Conservation (phyloP, 352 stramenopile genomes). For the Phytophthora pseudosyringae region DNA sequence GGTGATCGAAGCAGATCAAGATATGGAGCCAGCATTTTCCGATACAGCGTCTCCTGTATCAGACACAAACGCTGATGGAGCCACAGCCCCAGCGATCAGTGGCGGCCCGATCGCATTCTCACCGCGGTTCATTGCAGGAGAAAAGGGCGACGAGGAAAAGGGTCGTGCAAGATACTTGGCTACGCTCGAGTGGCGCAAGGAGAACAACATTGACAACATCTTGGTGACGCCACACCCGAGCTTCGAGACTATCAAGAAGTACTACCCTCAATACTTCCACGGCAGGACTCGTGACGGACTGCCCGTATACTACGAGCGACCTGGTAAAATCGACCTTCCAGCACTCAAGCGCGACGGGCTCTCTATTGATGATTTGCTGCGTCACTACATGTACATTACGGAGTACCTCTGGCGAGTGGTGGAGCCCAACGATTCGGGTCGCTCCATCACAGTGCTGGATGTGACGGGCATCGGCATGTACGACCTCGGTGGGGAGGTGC, state of each 20-base stretch:
- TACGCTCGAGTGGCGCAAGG: slow-evolving; percentile 86
- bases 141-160: slow-evolving; percentile 88
- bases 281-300: slow-evolving; percentile 76
- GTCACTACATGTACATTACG: slow-evolving; percentile 94
- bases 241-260: slow-evolving; percentile 92
- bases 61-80: slow-evolving; percentile 17
- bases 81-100: slow-evolving; percentile 40
- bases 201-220: slow-evolving; percentile 90
- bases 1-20: slow-evolving; percentile 68
- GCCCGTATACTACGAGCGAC: slow-evolving; percentile 87
- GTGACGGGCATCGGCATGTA: slow-evolving; percentile 90
- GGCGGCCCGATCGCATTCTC: slow-evolving; percentile 79
- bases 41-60: slow-evolving; percentile 37
- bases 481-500: slow-evolving; percentile 84
- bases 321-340: slow-evolving; percentile 87
- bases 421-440: slow-evolving; percentile 71
- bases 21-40: slow-evolving; percentile 32
- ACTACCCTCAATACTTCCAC: slow-evolving; percentile 93
- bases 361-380: slow-evolving; percentile 87
- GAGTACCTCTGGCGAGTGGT: slow-evolving; percentile 91
- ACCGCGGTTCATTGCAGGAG: slow-evolving; percentile 77
- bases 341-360: slow-evolving; percentile 88
- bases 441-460: slow-evolving; percentile 87
- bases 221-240: slow-evolving; percentile 79
- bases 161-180: slow-evolving; percentile 74